A percentile compares a stretch with the other conserved stretches of the same genome.
Conservation (phyloP, 495 filamentous ascomycete genomes). For the Corynascus novoguineensis region DNA sequence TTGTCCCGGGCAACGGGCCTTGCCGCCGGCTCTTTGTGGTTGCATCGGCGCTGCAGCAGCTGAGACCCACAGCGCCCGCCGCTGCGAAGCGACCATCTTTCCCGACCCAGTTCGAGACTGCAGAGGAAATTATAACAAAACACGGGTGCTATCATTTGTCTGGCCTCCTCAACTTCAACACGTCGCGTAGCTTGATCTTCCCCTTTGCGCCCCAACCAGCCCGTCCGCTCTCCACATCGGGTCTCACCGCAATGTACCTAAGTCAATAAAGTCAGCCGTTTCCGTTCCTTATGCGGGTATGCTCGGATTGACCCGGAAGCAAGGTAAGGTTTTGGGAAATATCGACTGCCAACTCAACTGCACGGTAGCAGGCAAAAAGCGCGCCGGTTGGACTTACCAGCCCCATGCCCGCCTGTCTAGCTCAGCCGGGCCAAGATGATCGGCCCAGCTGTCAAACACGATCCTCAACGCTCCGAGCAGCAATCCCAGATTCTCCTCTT, state of each 20-base stretch:
- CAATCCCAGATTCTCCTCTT: constrained; percentile 59
- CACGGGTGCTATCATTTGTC: too few relatives aligned
- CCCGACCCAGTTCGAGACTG: too few relatives aligned
- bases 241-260: constrained; percentile 63
- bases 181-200: constrained; percentile 56
- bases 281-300: not conserved
- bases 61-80: not conserved
- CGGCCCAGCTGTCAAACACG: constrained; percentile 65
- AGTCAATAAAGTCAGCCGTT: not conserved
- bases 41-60: not conserved
- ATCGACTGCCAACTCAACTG: not conserved
- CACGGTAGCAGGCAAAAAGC: too few relatives aligned
- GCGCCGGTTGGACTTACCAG: constrained; percentile 49
- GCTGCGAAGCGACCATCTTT: not conserved
- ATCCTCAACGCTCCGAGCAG: constrained; percentile 62
- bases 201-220: constrained; percentile 81
- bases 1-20: constrained; percentile 9
- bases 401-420: constrained; percentile 70
- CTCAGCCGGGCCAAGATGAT: constrained; percentile 51
- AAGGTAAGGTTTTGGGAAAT: not conserved
- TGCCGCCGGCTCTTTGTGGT: not conserved
- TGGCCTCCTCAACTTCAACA: constrained; percentile 52
- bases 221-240: constrained; percentile 63
- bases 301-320: not conserved
- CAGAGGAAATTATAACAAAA: too few relatives aligned